Conservation (phyloP, 2,329 filamentous ascomycete genomes). For the Simplicillium sp. region DNA sequence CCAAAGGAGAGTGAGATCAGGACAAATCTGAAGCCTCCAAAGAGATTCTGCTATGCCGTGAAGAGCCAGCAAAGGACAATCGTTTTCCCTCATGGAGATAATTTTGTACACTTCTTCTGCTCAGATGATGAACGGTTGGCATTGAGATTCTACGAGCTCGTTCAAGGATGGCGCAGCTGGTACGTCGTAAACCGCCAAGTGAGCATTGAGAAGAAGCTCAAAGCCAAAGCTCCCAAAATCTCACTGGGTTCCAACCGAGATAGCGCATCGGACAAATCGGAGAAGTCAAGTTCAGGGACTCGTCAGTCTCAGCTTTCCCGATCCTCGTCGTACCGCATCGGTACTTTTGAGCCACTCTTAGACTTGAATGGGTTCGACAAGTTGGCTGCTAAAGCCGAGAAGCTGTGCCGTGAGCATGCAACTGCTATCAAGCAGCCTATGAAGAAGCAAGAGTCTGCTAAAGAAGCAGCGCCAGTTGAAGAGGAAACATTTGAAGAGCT, state of each 20-base stretch:
- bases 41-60: conserved; percentile 75
- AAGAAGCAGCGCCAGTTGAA: background rate
- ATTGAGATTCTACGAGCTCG: conserved; percentile 56
- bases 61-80: conserved; percentile 86
- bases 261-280: conserved; percentile 15
- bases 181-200: conserved; percentile 69
- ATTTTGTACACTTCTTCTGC: conserved; percentile 88
- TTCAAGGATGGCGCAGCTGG: conserved; percentile 86
- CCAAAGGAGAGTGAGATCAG: conserved; percentile 59
- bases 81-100: conserved; percentile 72
- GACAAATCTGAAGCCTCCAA: conserved; percentile 71
- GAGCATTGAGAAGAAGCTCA: conserved; percentile 30
- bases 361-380: conserved; percentile 51
- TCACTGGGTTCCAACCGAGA: conserved; percentile 9
- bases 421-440: conserved; percentile 9
- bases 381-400: conserved; percentile 38
- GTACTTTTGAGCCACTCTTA: conserved; percentile 58
- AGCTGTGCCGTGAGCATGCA: conserved; percentile 23
- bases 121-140: conserved; percentile 63
- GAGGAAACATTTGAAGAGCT: no score
- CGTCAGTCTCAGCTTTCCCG: no score
- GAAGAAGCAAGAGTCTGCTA: background rate
- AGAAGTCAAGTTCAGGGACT: conserved; percentile 29
- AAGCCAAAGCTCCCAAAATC: conserved; percentile 18
- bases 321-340: conserved; percentile 49